Percentiles rank a stretch among this genome's conserved stretches.
Evolutionary conservation across 148 eudicot genomes (phyloP).

Genomic region (Fagopyrum tataricum): DNA sequence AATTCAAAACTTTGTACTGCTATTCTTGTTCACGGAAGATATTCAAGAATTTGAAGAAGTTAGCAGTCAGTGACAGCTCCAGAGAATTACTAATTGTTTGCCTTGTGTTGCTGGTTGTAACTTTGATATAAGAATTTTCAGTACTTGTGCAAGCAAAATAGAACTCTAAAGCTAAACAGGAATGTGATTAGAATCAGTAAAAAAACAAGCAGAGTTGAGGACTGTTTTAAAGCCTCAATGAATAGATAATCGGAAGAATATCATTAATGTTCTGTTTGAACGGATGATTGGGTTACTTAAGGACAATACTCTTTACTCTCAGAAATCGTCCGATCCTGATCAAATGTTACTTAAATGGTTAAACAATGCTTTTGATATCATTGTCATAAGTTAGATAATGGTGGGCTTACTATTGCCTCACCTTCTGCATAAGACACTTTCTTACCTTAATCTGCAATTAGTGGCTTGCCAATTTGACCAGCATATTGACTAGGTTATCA

Average conservation of each 20-base stretch:
- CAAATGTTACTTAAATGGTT: neutral
- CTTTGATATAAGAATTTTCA: neutral
- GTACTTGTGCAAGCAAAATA: neutral
- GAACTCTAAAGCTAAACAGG: neutral
- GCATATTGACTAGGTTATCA: neutral
- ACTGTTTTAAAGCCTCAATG: neutral
- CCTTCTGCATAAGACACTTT: no score
- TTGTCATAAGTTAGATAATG: no score
- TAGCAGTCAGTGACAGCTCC: neutral
- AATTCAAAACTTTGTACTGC: neutral
- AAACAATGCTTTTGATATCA: neutral
- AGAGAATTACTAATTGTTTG: neutral
- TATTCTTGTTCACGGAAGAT: neutral
- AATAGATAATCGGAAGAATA: neutral
- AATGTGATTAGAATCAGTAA: neutral
- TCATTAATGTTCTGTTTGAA: neutral
- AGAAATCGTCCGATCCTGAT: neutral
- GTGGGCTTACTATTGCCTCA: no score
- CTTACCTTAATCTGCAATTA: neutral
- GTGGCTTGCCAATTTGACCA: neutral
- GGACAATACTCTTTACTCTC: neutral
- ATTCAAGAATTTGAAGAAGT: neutral
- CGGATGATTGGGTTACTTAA: neutral
- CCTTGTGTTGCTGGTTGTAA: neutral
- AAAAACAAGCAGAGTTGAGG: neutral